Evolutionary conservation across 2,329 filamentous ascomycete genomes (phyloP).

Genomic region (Colletotrichum horii): DNA sequence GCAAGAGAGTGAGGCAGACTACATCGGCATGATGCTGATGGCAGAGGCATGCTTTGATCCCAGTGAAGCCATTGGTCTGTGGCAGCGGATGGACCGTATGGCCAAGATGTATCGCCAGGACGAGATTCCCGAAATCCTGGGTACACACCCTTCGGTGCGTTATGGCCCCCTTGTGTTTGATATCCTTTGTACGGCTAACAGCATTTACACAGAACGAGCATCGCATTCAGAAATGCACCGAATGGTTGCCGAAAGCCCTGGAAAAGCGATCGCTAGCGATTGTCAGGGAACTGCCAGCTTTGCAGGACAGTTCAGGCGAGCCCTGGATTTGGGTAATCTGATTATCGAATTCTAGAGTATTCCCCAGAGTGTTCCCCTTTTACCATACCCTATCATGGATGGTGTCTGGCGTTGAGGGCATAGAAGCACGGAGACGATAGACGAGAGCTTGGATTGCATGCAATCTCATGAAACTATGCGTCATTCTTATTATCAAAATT

Average conservation of each 20-base stretch:
- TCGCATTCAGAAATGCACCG: conserved; percentile 67
- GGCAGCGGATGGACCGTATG: conserved; percentile 67
- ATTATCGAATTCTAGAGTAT: conserved; percentile 29
- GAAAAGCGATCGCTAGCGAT: conserved; percentile 59
- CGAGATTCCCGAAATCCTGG: conserved; percentile 72
- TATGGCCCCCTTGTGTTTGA: not conserved
- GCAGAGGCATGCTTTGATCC: conserved; percentile 80
- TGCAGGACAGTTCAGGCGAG: conserved; percentile 56
- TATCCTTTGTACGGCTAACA: not conserved
- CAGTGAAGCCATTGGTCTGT: conserved; percentile 68
- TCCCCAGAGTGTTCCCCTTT: conserved; percentile 21
- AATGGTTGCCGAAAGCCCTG: conserved; percentile 65
- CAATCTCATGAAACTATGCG: not conserved
- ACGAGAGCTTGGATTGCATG: not conserved
- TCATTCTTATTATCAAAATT: not conserved
- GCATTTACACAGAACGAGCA: conserved; percentile 56
- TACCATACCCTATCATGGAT: not conserved
- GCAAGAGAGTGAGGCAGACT: conserved; percentile 81
- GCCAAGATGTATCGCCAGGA: conserved; percentile 41
- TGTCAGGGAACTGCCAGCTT: conserved; percentile 58
- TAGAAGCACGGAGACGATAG: not conserved
- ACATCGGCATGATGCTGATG: conserved; percentile 85
- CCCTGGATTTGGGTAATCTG: conserved; percentile 43
- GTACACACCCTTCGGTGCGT: conserved; percentile 73
- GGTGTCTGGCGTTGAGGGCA: not conserved